Base-by-base conservation (phyloP, 2,329 filamentous ascomycete genomes). In the Colletotrichum zoysiae region DNA sequence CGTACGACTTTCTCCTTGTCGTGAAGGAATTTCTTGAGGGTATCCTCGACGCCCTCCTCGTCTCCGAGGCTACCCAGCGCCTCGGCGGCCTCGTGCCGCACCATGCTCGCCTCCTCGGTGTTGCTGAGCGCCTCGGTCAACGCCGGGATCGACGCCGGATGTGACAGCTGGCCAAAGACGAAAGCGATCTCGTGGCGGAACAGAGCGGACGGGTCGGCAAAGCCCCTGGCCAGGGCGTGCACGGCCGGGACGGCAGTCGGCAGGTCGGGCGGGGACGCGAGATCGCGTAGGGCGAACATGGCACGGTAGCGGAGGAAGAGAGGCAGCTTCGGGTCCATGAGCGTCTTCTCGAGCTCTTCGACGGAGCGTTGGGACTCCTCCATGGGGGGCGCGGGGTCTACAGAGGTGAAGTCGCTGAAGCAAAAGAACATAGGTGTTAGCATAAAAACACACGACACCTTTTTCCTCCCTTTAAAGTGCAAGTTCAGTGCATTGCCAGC, bases 171-270 rank as follows among this genome's bases (percentile, higher is more conserved):
- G 67, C 96, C 96, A 77, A 99, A 99, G 18, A 99, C 96, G 80
- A 99, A 99, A 18, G 96, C 96, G 75, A 99, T 95, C 81, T 99
- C 96, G 84, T 99, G 96, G 76, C 96, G 92, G 88, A 99, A 98
- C 9, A 99, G 90, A 6, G 95, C 95, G 60, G 95, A 98, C 23
- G 91, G 87, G 80, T 99, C 96, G 42, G 87, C 86, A 77, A 99
- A 91, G 20, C 96, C 96, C 79, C 91, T 92, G 57, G 96, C 94
- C 58, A 99, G 89, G 14, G 95, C 93, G 56, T 92, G 88, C 65
- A 99, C 89, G 23, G 96, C 95, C n/a, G 93, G 92, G 20, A 94
- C 89, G 8, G 95, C 95, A 2, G 95, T 97, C 2, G 95, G 93
- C 55, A 97, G 90, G 79, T 97, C 93, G 12, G 95, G 95, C 20